Evolutionary conservation across 139 green algal genomes (phyloP).

Genomic region (Coelastrella sp.): DNA sequence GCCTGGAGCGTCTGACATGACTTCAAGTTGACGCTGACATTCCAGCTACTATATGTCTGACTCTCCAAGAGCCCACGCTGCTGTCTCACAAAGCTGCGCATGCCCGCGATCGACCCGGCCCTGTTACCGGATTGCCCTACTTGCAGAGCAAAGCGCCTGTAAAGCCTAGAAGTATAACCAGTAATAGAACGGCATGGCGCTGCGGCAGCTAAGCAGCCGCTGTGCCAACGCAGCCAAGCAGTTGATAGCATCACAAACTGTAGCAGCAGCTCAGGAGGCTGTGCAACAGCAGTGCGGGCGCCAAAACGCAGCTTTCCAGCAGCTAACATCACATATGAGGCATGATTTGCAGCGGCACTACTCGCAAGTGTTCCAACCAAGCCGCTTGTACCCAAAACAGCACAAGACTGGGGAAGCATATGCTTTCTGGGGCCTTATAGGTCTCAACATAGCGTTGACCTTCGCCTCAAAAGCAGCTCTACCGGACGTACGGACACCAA

Average conservation of each 20-base stretch:
- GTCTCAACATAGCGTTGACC: background rate
- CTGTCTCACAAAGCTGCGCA: too few relatives aligned
- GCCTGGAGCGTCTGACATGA: too few relatives aligned
- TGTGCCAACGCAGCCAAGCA: background rate
- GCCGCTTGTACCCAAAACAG: constrained; percentile 34
- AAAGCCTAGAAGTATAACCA: too few relatives aligned
- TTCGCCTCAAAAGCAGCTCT: constrained; percentile 1
- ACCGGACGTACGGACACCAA: background rate
- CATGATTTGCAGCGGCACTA: background rate
- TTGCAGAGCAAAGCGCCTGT: too few relatives aligned
- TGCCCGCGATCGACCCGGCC: too few relatives aligned
- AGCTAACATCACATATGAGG: background rate
- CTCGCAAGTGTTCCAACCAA: constrained; percentile 36
- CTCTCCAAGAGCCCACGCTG: too few relatives aligned
- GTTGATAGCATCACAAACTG: background rate
- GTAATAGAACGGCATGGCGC: background rate
- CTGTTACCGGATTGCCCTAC: too few relatives aligned
- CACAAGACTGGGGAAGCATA: constrained; percentile 10
- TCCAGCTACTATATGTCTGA: too few relatives aligned
- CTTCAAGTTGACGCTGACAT: too few relatives aligned
- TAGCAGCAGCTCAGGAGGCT: constrained; percentile 18
- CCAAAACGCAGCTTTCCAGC: background rate
- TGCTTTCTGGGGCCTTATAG: constrained; percentile 45
- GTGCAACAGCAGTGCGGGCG: constrained; percentile 2
- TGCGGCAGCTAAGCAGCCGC: background rate